A percentile compares a stretch with the other conserved stretches of the same genome.
These are phyloP conservation scores for Amanita fuliginea DNA, from an alignment of 768 basidiomycete genomes.

Conservation along the genomic window DNA sequence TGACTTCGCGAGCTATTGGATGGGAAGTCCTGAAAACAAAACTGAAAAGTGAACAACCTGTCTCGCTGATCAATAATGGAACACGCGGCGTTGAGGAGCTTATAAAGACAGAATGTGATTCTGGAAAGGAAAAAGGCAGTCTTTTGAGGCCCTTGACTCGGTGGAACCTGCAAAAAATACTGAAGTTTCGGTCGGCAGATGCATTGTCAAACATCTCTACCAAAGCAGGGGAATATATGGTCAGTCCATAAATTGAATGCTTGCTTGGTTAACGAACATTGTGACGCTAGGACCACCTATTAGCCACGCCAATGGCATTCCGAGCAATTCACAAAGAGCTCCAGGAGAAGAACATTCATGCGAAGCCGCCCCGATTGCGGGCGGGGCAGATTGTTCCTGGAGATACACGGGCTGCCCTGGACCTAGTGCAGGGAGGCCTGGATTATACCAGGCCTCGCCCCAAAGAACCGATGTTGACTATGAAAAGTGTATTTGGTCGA, in stretches of 20 bases:
- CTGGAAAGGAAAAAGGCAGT: constrained; percentile 26
- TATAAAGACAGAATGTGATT: constrained; percentile 35
- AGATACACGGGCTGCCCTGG: constrained; percentile 43
- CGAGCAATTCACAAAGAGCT: constrained; percentile 33
- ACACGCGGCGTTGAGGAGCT: constrained; percentile 31
- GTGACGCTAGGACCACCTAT: constrained; percentile 44
- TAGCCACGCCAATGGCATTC: constrained; percentile 52
- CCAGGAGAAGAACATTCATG: constrained; percentile 22
- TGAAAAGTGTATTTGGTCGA: constrained; percentile 22
- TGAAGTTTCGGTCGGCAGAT: constrained; percentile 43
- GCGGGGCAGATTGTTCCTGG: constrained; percentile 52
- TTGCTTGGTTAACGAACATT: constrained; percentile 8
- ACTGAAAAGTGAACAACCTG: constrained; percentile 32
- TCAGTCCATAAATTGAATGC: constrained; percentile 24
- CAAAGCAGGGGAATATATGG: constrained; percentile 57
- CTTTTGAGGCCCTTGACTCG: constrained; percentile 54
- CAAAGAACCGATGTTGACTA: constrained; percentile 14
- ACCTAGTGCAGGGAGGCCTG: constrained; percentile 43
- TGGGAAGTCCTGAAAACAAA: constrained; percentile 64
- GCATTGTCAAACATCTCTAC: constrained; percentile 36
- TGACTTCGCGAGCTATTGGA: constrained; percentile 81
- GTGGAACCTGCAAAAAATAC: constrained; percentile 65
- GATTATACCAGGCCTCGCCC: constrained; percentile 18
- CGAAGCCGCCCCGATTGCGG: constrained; percentile 20
- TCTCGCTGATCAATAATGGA: constrained; percentile 40